Evolutionary conservation across 495 filamentous ascomycete species (phyloP), one percentile per base, ranked within the genome.

Genomic region (Aspergillus asperescens): DNA sequence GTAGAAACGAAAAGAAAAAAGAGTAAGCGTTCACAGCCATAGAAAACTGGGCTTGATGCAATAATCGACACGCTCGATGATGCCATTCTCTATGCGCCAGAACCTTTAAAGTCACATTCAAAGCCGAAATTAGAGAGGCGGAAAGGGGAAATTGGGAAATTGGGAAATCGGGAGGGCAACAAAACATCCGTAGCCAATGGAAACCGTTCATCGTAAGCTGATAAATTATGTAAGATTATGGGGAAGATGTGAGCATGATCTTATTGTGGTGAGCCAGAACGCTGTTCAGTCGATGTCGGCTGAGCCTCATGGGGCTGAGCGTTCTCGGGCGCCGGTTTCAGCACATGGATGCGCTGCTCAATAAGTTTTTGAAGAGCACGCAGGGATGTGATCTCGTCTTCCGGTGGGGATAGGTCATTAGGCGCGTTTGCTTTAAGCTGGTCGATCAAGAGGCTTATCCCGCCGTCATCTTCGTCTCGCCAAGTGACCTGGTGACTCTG

Each of bases 401-500:
- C 56, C 8, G 60, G 55, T 19, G 48, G 37, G 13, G 64, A 62
- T 5, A 62, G 29, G 25, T 55, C 48, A 4, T 55, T 48, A 4
- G 58, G 57, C 4, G 64, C 64, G 18, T 45, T 57, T 12, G 66
- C 60, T 34, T 56, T 56, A n/a, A 69, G 43, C 39, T 62, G 61
- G 45, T 69, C 63, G 27, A 69, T 61, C 7, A 69, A 57, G 16
- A 62, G 58, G 42, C 27, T 51, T 23, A 69, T 61, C 28, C 49
- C 55, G 27, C 41, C 54, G 16, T 53, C 13, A n/a, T 52, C 23
- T 18, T 28, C 50, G 18, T 52, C 37, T 10, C 39, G 27, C 25
- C 35, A 29, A 4, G 23, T 27, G 23, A 45, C 22, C 10, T 51
- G 50, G 29, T 58, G 49, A 13, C 47, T 48, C 22, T 57, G 61